These are phyloP conservation scores for Dendrobium huoshanense DNA, from an alignment of 106 monocot genomes.

Conservation along the genomic window DNA sequence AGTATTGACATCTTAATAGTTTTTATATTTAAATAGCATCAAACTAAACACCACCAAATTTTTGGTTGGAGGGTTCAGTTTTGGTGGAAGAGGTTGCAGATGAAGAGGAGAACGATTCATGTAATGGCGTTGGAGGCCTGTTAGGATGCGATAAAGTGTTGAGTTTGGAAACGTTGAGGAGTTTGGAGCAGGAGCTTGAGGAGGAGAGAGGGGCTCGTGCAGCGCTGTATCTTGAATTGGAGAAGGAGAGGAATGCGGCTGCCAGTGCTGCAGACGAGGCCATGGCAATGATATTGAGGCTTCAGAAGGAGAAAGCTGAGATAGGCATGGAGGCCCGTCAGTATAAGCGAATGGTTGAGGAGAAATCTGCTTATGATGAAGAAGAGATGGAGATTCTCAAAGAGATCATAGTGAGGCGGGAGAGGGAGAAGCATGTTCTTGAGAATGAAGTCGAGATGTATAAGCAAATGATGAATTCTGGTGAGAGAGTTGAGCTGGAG, in stretches of 20 bases:
- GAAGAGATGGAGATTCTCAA: slow-evolving; percentile 84
- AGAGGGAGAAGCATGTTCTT: slow-evolving; percentile 63
- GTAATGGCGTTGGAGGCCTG: background rate
- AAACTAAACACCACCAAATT: background rate
- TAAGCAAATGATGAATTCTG: slow-evolving; percentile 28
- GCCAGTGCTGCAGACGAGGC: slow-evolving; percentile 87
- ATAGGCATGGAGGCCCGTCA: slow-evolving; percentile 83
- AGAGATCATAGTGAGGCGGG: slow-evolving; percentile 78
- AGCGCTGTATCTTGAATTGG: slow-evolving; percentile 64
- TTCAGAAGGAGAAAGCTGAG: slow-evolving; percentile 86
- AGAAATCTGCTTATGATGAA: slow-evolving; percentile 72
- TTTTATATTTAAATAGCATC: background rate
- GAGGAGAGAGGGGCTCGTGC: slow-evolving; percentile 40
- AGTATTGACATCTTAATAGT: background rate
- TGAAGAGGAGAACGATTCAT: slow-evolving; percentile 6
- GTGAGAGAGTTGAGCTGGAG: background rate
- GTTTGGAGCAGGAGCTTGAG: slow-evolving; percentile 46
- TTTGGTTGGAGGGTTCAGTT: background rate
- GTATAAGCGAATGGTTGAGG: slow-evolving; percentile 68
- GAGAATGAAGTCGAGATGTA: slow-evolving; percentile 62
- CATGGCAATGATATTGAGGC: slow-evolving; percentile 88
- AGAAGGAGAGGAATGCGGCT: slow-evolving; percentile 89
- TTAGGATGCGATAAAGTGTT: slow-evolving; percentile 7
- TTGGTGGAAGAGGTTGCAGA: background rate
- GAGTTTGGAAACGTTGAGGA: slow-evolving; percentile 10